Evolutionary conservation across 805 yeast species (phyloP), one percentile per base, ranked within the genome.

Genomic region (Metschnikowia amazonensis): DNA sequence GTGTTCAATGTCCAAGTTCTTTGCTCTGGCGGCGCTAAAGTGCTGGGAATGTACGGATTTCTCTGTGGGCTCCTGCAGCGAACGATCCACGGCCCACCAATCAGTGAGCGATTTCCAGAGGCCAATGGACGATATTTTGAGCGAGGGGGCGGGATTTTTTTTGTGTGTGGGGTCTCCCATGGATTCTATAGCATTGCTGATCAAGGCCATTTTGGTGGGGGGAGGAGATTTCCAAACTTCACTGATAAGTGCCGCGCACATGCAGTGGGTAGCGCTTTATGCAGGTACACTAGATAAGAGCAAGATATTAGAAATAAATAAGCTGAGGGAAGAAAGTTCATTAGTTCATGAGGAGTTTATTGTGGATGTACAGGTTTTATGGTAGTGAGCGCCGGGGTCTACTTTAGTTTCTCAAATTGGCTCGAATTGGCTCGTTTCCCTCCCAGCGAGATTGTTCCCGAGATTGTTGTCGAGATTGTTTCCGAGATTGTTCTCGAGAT

Each of bases 71-170:
- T 36, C 50, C 40, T 56, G 56, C 37, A 65, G 50, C 13, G 56
- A 51, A 4, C 63, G 46, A 4, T 67, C 55, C 13, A 62, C 54
- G 6, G 47, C 27, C 74, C 75, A 69, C 75, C 75, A 70, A 52
- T 70, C 75, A 14, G 51, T 45, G 18, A 67, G 44, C 2, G 72
- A 67, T 27, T 53, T 48, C 16, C 39, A 21, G 10, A 65, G 31
- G 0, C 66, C 46, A 11, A 67, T 60, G 5, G 72, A 63, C 2
- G 34, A 50, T 9, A 32, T 30, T 9, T 17, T n/a, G n/a, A n/a
- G n/a, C n/a, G n/a, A n/a, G n/a, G n/a, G n/a, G n/a, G n/a, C n/a
- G n/a, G 27, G 5, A 13, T 14, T 8, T 25, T 10, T 13, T 3
- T 16, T 10, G 9, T 27, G 35, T 24, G 28, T 41, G 20, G 58